Evolutionary conservation across 1,284 basidiomycete species (phyloP).

Genomic region (Irpex sp.): DNA sequence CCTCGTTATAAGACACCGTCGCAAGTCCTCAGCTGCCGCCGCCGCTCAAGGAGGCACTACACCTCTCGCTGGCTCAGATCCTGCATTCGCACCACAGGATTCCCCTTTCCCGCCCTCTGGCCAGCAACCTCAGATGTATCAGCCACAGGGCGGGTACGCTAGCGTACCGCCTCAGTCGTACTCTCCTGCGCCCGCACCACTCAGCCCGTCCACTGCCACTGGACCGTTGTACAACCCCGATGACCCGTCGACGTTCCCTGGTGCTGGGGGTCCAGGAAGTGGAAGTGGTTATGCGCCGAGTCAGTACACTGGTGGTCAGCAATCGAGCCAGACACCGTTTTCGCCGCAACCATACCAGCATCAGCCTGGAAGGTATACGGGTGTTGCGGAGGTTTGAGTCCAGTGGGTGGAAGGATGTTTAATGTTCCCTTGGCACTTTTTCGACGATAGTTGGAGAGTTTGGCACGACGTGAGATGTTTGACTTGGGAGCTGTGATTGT

Average conservation of each 20-base stretch:
- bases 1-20: neutral
- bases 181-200: neutral
- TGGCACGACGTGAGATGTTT: too few species aligned
- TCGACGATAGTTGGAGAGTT: too few species aligned
- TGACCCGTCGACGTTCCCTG: conserved; percentile 10
- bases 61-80: neutral
- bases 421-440: too few species aligned
- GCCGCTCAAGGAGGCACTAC: neutral
- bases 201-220: neutral
- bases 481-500: too few species aligned
- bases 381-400: conserved; percentile 9
- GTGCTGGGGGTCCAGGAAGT: neutral
- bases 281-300: neutral
- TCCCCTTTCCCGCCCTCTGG: neutral
- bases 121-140: neutral
- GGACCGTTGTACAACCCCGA: conserved; percentile 8
- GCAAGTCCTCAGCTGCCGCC: neutral
- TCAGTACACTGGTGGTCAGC: neutral
- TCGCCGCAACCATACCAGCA: neutral
- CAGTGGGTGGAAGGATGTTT: neutral
- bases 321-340: neutral
- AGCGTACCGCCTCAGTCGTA: neutral
- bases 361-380: conserved; percentile 6
- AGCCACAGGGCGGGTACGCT: neutral
- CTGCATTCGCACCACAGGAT: neutral